A percentile compares a stretch with the other conserved stretches of the same genome.
phyloP scores from a whole-genome alignment of 164 flowering plant species.

The Vitis vinifera region ASM3070453v1 NC_081805.1:25809501-25810000 shows the following conservation, averaged over 20 bases:
- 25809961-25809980: too few species aligned
- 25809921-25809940: conserved; percentile 64
- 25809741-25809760: conserved; percentile 94
- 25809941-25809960: too few species aligned
- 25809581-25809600: conserved; percentile 93
- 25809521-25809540: conserved; percentile 71
- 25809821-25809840: conserved; percentile 18
- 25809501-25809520: conserved; percentile 96
- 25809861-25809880: conserved; percentile 68
- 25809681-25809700: conserved; percentile 62
- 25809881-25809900: conserved; percentile 48
- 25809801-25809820: conserved; percentile 51
- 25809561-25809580: conserved; percentile 76
- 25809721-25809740: conserved; percentile 87
- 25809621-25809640: conserved; percentile 87
- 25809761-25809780: conserved; percentile 94
- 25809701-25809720: conserved; percentile 84
- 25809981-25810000: too few species aligned
- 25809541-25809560: conserved; percentile 67
- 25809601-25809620: conserved; percentile 80
- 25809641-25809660: conserved; percentile 93
- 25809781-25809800: conserved; percentile 96
- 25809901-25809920: conserved; percentile 66
- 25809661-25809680: conserved; percentile 82
- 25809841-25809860: conserved; percentile 72